Evolutionary conservation across 345 rosid genomes (phyloP), one percentile per base, ranked within the genome.

Genomic region (Lumnitzera littorea): DNA sequence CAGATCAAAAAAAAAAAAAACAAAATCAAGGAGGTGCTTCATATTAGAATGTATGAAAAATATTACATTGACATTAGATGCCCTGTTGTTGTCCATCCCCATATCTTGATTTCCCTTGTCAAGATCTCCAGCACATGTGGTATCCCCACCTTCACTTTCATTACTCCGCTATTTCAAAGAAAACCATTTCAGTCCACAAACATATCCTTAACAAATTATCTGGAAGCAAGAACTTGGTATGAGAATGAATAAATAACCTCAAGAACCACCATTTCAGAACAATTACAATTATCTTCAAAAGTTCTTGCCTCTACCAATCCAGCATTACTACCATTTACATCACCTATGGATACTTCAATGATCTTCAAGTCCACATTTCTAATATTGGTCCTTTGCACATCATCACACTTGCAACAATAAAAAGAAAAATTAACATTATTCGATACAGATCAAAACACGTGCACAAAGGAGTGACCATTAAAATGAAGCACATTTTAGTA

Each of bases 221-320:
- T 24, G 62, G 62, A 36, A 36, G 43, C 43, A 36, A 36, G 7
- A 36, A 36, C 43, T 36, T 53, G 25, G 49, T 13, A 29, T 20
- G 56, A 27, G 27, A 13, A 53, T 17, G 15, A 53, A 53, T 62
- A 41, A 51, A 61, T 60, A 24, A 76, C 74, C 73, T 56, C 50
- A 4, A 48, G 46, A 68, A n/a, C 20, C n/a, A 50, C 56, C 67
- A 47, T 15, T 15, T 25, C 64, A 51, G 11, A 50, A 12, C 46
- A 53, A 25, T 27, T 60, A 16, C 24, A 56, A 51, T 27, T n/a
- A 47, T 16, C 12, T 25, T 27, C 24, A 15, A 58, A 24, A 53
- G 55, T 62, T 56, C 62, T 56, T n/a, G 56, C 56, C 20, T 25
- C 50, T 52, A 51, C 58, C 15, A 15, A 57, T 65, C 57, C 67